These are phyloP conservation scores for Eimeria praecox DNA, from an alignment of 169 alveolate species.

Conservation along the genomic window DNA sequence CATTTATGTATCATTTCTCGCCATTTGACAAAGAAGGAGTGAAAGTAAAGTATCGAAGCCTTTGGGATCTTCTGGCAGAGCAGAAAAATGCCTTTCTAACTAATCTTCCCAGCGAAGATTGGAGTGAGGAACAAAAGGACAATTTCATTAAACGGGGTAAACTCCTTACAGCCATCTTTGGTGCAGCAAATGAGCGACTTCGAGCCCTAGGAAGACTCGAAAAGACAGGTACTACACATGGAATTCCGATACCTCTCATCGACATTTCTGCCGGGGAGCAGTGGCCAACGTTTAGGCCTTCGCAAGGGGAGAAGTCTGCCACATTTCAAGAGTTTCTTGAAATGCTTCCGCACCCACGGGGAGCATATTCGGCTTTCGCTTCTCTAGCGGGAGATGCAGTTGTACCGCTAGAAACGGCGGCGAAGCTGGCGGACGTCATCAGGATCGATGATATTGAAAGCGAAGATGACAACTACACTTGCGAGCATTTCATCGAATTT, in stretches of 20 bases:
- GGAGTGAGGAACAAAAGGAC: neutral
- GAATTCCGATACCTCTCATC: neutral
- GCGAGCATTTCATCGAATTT: neutral
- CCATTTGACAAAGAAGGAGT: neutral
- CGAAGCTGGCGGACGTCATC: neutral
- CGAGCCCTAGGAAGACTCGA: constrained; percentile 18
- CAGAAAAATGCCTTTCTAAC: neutral
- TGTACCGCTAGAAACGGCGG: neutral
- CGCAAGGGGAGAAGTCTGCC: neutral
- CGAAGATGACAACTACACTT: neutral
- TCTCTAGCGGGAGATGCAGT: neutral
- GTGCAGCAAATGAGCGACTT: neutral
- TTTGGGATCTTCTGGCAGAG: neutral
- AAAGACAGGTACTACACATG: neutral
- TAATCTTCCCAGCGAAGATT: neutral
- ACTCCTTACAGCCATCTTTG: neutral
- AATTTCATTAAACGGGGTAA: neutral
- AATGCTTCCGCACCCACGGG: neutral
- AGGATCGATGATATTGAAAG: neutral
- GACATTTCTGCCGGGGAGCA: neutral
- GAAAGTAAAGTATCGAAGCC: neutral
- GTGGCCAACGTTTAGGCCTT: neutral
- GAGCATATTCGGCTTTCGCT: neutral
- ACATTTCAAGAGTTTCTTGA: neutral
- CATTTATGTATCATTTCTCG: neutral